Conservation (phyloP, 768 basidiomycete genomes). For the Psilocybe cyanescens region DNA sequence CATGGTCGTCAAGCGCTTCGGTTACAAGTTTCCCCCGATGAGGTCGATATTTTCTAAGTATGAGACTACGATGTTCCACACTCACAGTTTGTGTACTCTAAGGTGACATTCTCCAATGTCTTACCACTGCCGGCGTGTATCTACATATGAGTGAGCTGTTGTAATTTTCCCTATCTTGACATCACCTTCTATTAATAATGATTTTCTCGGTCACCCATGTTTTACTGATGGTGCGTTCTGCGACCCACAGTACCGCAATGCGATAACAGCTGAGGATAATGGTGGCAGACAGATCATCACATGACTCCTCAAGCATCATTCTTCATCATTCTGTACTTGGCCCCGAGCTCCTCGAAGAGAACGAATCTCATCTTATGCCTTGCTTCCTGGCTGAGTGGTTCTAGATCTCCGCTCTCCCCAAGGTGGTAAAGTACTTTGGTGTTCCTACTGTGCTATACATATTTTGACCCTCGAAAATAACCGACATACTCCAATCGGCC, state of each 20-base stretch:
- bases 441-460: not conserved
- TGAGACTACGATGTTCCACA: not conserved
- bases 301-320: not conserved
- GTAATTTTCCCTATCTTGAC: not conserved
- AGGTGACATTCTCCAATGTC: not conserved
- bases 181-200: not conserved
- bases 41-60: conserved; percentile 12
- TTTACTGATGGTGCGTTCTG: not conserved
- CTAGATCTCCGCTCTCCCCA: conserved; percentile 1
- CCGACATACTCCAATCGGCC: not conserved
- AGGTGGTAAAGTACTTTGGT: not conserved
- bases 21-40: conserved; percentile 16
- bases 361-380: not conserved
- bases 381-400: not conserved
- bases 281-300: conserved; percentile 8
- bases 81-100: not conserved
- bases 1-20: conserved; percentile 12
- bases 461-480: not conserved
- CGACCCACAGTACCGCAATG: not conserved
- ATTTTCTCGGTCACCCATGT: not conserved
- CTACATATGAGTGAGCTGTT: not conserved
- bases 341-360: conserved; percentile 12
- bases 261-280: conserved; percentile 1
- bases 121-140: not conserved
- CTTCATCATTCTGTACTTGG: conserved; percentile 18